These are phyloP conservation scores for Sporobolomyces pararoseus DNA, from an alignment of 768 basidiomycete species.

Conservation along the genomic window DNA sequence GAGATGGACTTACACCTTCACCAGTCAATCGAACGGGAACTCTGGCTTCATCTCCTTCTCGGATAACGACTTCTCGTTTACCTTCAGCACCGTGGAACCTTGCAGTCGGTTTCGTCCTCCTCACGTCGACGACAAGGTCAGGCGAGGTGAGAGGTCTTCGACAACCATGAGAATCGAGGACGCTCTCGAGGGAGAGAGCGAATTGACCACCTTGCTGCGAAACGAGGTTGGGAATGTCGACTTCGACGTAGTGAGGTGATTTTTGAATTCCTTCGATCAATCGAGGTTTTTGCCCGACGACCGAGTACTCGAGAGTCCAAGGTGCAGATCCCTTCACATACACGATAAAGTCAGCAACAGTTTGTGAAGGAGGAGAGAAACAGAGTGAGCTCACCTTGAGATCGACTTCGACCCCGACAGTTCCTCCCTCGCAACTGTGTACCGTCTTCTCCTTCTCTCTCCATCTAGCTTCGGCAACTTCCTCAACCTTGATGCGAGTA, in stretches of 20 bases:
- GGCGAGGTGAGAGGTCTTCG: slow-evolving; percentile 68
- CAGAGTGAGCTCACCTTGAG: slow-evolving; percentile 59
- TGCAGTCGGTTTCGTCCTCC: slow-evolving; percentile 78
- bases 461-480: slow-evolving; percentile 31
- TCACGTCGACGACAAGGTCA: slow-evolving; percentile 79
- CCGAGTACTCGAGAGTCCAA: slow-evolving; percentile 78
- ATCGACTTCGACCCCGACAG: slow-evolving; percentile 72
- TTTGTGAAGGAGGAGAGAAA: no score
- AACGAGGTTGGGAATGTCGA: slow-evolving; percentile 42
- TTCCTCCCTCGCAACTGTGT: slow-evolving; percentile 68
- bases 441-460: slow-evolving; percentile 33
- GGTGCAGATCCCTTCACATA: slow-evolving; percentile 72
- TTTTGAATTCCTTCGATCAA: slow-evolving; percentile 29
- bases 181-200: slow-evolving; percentile 54
- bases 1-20: slow-evolving; percentile 69
- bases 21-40: slow-evolving; percentile 85
- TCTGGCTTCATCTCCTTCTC: slow-evolving; percentile 67
- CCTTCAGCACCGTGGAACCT: slow-evolving; percentile 58
- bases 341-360: background rate
- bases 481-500: slow-evolving; percentile 18
- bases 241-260: slow-evolving; percentile 30
- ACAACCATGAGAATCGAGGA: slow-evolving; percentile 86
- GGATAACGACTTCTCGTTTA: slow-evolving; percentile 60
- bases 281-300: slow-evolving; percentile 62
- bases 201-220: slow-evolving; percentile 42